Evolutionary conservation across 2,329 filamentous ascomycete genomes (phyloP), one percentile per base, ranked within the genome.

Genomic region (Calonectria naviculata): DNA sequence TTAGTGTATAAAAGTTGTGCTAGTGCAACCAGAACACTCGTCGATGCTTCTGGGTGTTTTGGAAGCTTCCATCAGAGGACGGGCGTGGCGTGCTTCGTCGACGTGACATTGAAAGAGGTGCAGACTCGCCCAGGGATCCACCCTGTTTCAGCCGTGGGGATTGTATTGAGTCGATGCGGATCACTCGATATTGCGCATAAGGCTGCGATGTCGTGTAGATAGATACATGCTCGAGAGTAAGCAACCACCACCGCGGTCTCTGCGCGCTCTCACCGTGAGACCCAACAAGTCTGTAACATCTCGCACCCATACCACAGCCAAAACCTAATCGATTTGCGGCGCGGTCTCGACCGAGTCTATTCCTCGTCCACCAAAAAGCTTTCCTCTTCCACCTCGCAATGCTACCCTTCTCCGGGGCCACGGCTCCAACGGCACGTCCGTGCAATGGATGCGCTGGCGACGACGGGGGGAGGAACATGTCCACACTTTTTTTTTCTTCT

Each of bases 11-110:
- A 61, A 29, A 31, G 26, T 19, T 38, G n/a, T 19, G 26, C 46
- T 49, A 29, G 46, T 28, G 26, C 26, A 36, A 19, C n/a, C n/a
- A 13, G 34, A 13, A 12, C 13, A 41, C 15, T 21, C 34, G 28
- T 54, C 15, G 46, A 49, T 24, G 52, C 64, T 66, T 66, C 49
- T 66, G 49, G 49, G 49, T 28, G 64, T 58, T 66, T 66, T 31
- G 38, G 21, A 66, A 58, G 64, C 49, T 66, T 66, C 64, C 38
- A 66, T 58, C 15, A 5, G 19, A 24, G 24, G 21, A 19, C 24
- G 26, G 21, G 21, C 24, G 26, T 34, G 21, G 52, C 52, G 52
- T 56, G 52, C 52, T 21, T 24, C n/a, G n/a, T n/a, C 36, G 52
- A 38, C n/a, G 52, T 38, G 52, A 21, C 31, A 56, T 56, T 56